These are phyloP conservation scores for Hygrocybe coccinea DNA, from an alignment of 768 basidiomycete genomes.

Conservation along the genomic window DNA sequence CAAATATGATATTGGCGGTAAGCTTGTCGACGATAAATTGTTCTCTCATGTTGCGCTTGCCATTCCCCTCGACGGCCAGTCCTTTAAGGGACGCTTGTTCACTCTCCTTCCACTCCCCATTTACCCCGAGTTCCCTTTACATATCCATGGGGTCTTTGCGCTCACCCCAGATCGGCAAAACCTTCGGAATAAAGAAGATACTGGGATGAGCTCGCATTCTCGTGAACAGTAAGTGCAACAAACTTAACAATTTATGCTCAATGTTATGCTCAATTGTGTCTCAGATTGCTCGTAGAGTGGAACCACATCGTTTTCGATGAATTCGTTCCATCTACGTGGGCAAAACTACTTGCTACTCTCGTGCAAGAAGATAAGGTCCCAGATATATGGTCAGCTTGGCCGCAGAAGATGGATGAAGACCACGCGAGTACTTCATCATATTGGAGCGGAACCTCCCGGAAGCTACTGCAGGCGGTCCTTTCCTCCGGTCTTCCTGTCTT, in stretches of 20 bases:
- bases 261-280: slow-evolving; percentile 27
- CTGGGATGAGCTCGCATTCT: slow-evolving; percentile 35
- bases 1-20: not conserved
- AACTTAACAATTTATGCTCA: not conserved
- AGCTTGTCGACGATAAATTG: slow-evolving; percentile 39
- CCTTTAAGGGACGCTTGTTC: slow-evolving; percentile 39
- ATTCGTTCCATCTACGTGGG: slow-evolving; percentile 44
- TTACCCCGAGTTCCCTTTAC: slow-evolving; percentile 39
- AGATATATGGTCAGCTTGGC: slow-evolving; percentile 40
- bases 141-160: slow-evolving; percentile 45
- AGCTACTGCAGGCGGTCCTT: slow-evolving; percentile 24
- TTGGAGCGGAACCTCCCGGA: slow-evolving; percentile 30
- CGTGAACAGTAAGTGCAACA: slow-evolving; percentile 29
- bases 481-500: slow-evolving; percentile 16
- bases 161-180: slow-evolving; percentile 43
- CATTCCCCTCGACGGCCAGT: slow-evolving; percentile 18
- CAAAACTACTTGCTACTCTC: slow-evolving; percentile 30
- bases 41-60: slow-evolving; percentile 37
- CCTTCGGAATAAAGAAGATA: slow-evolving; percentile 39
- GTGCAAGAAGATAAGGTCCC: slow-evolving; percentile 19
- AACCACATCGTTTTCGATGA: slow-evolving; percentile 12
- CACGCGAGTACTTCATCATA: slow-evolving; percentile 38
- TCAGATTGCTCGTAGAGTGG: too few relatives aligned
- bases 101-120: slow-evolving; percentile 48
- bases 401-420: slow-evolving; percentile 27